phyloP scores from a whole-genome alignment of 805 yeast genomes.

The Saturnispora ahearnii region DNA sequence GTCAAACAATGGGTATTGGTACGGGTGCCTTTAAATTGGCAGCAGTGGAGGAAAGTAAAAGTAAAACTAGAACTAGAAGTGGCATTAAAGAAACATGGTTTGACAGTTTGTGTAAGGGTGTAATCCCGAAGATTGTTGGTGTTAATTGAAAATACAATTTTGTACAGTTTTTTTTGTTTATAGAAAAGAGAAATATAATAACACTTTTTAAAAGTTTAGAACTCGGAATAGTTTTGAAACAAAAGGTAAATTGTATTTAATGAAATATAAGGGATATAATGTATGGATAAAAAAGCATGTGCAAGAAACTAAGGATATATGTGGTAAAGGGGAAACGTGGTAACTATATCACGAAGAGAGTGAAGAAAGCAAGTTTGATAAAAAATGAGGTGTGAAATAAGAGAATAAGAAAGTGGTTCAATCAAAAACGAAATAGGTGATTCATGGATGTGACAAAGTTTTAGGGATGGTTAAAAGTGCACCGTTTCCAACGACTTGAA shows the following conservation, averaged over 20 bases:
- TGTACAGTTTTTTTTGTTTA: slow-evolving; percentile 2
- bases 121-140: slow-evolving; percentile 14
- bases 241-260: not conserved
- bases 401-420: not conserved
- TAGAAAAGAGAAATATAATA: not conserved
- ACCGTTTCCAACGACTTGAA: slow-evolving; percentile 37
- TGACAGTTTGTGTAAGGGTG: slow-evolving; percentile 33
- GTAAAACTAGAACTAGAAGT: slow-evolving; percentile 21
- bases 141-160: slow-evolving; percentile 9
- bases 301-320: not conserved
- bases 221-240: not conserved
- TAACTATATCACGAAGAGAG: not conserved
- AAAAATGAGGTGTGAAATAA: not conserved
- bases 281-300: not conserved
- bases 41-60: slow-evolving; percentile 36
- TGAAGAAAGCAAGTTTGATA: not conserved
- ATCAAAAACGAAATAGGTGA: not conserved
- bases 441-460: slow-evolving; percentile 31
- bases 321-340: not conserved
- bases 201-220: not conserved
- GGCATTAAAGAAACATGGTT: slow-evolving; percentile 38
- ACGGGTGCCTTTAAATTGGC: slow-evolving; percentile 93
- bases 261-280: not conserved
- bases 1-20: slow-evolving; percentile 96
- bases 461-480: slow-evolving; percentile 34